These are phyloP conservation scores for Pseudomonodictys pantanalensis DNA, from an alignment of 495 filamentous ascomycete genomes.

Conservation along the genomic window DNA sequence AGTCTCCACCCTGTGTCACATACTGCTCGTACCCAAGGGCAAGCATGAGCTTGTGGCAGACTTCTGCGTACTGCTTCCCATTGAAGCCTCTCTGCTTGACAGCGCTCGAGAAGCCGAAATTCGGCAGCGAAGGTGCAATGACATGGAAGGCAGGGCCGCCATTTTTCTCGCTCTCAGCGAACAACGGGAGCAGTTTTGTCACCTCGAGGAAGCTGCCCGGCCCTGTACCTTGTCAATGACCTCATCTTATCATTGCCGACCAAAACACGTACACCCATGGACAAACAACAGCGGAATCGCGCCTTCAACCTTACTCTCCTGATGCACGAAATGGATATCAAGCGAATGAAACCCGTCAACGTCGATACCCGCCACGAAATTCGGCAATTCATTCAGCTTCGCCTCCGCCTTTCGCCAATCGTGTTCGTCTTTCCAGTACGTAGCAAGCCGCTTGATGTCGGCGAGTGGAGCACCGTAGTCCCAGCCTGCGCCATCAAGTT, in stretches of 20 bases:
- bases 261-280: slow-evolving; percentile 31
- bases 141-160: slow-evolving; percentile 62
- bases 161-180: slow-evolving; percentile 42
- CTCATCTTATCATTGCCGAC: not conserved
- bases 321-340: slow-evolving; percentile 42
- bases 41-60: slow-evolving; percentile 64
- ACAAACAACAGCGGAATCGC: slow-evolving; percentile 41
- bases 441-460: slow-evolving; percentile 50
- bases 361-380: slow-evolving; percentile 33
- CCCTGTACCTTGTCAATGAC: slow-evolving; percentile 41
- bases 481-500: slow-evolving; percentile 40
- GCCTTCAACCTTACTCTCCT: slow-evolving; percentile 25
- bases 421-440: slow-evolving; percentile 49
- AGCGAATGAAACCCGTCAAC: slow-evolving; percentile 36
- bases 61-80: slow-evolving; percentile 58
- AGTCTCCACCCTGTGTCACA: slow-evolving; percentile 64
- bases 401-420: slow-evolving; percentile 39
- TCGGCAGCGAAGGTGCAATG: slow-evolving; percentile 66
- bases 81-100: slow-evolving; percentile 54
- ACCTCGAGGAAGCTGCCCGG: slow-evolving; percentile 70
- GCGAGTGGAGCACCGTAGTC: slow-evolving; percentile 48
- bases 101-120: slow-evolving; percentile 64
- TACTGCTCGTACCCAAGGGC: slow-evolving; percentile 65
- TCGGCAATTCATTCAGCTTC: slow-evolving; percentile 39
- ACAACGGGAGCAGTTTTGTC: slow-evolving; percentile 57